These are phyloP conservation scores for Bipolaris victoriae DNA, from an alignment of 2,329 filamentous ascomycete species.

Conservation along the genomic window DNA sequence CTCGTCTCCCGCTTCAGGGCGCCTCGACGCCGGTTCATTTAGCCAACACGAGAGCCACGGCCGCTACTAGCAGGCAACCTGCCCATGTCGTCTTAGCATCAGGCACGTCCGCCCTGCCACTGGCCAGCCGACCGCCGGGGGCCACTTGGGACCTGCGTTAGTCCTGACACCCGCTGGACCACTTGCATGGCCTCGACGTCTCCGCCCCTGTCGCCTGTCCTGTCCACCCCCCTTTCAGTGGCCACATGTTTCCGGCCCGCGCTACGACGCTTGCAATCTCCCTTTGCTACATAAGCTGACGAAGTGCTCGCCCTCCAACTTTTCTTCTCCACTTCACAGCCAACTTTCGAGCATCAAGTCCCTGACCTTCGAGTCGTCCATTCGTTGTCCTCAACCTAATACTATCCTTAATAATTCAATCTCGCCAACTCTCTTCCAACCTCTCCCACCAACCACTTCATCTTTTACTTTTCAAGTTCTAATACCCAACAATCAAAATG, in stretches of 20 bases:
- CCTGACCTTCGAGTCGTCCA: conserved; percentile 52
- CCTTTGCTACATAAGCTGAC: conserved; percentile 45
- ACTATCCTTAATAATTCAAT: conserved; percentile 48
- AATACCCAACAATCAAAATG: conserved; percentile 49
- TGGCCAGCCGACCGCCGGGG: conserved; percentile 35
- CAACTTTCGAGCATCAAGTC: conserved; percentile 48
- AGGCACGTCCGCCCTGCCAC: conserved; percentile 31
- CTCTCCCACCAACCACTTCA: conserved; percentile 17
- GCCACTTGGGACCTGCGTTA: conserved; percentile 47
- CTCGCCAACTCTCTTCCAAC: conserved; percentile 25
- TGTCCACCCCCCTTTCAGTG: conserved; percentile 41
- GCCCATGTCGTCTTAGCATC: conserved; percentile 37
- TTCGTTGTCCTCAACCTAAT: conserved; percentile 49
- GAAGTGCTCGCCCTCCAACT: conserved; percentile 20
- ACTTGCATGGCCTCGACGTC: conserved; percentile 36
- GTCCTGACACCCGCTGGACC: conserved; percentile 37
- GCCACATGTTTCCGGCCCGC: conserved; percentile 42
- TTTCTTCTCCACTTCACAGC: conserved; percentile 45
- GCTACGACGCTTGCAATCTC: conserved; percentile 49
- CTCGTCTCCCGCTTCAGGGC: not conserved
- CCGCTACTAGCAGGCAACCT: conserved; percentile 34
- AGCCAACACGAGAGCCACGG: conserved; percentile 42
- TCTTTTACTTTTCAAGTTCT: conserved; percentile 33
- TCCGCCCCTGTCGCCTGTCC: conserved; percentile 36
- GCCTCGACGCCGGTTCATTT: conserved; percentile 31